Percentiles rank a stretch among this genome's conserved stretches.
Evolutionary conservation across 495 filamentous ascomycete species (phyloP).

Genomic region (Penicillium canescens): DNA sequence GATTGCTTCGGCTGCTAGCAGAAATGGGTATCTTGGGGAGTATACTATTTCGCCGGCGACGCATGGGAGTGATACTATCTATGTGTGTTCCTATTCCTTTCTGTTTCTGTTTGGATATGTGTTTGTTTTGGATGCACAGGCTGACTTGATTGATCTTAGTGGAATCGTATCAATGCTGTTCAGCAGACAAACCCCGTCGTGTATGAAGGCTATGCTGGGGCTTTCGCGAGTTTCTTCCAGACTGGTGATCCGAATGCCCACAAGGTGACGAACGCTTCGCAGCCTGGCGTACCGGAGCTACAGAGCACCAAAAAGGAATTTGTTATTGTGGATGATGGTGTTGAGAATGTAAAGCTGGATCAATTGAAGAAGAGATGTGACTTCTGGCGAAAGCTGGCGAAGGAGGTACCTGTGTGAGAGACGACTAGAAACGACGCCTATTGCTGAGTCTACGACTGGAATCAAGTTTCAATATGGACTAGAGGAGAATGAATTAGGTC

Average conservation of each 20-base stretch:
- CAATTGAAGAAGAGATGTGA: constrained; percentile 49
- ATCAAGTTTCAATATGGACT: neutral
- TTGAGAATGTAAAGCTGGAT: constrained; percentile 35
- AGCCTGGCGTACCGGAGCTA: constrained; percentile 47
- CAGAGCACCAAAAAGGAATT: constrained; percentile 44
- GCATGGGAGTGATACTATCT: constrained; percentile 60
- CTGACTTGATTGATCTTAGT: constrained; percentile 34
- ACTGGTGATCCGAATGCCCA: constrained; percentile 60
- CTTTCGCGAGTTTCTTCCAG: constrained; percentile 59
- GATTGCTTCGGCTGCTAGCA: constrained; percentile 47
- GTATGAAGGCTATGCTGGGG: constrained; percentile 59
- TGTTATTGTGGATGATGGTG: constrained; percentile 45
- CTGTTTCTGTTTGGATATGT: neutral
- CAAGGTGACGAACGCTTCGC: constrained; percentile 50
- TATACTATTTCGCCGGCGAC: constrained; percentile 60
- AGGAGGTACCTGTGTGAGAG: constrained; percentile 35
- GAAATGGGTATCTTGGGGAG: constrained; percentile 53
- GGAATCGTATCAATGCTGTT: constrained; percentile 56
- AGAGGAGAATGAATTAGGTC: constrained; percentile 6
- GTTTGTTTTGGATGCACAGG: too few relatives aligned
- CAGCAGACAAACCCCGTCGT: constrained; percentile 52
- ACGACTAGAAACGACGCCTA: neutral
- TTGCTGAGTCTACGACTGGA: neutral
- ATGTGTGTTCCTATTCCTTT: constrained; percentile 35
- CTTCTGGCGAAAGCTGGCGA: constrained; percentile 54